Evolutionary conservation across 768 basidiomycete genomes (phyloP), one percentile per base, ranked within the genome.

Genomic region (Kwoniella europaea): DNA sequence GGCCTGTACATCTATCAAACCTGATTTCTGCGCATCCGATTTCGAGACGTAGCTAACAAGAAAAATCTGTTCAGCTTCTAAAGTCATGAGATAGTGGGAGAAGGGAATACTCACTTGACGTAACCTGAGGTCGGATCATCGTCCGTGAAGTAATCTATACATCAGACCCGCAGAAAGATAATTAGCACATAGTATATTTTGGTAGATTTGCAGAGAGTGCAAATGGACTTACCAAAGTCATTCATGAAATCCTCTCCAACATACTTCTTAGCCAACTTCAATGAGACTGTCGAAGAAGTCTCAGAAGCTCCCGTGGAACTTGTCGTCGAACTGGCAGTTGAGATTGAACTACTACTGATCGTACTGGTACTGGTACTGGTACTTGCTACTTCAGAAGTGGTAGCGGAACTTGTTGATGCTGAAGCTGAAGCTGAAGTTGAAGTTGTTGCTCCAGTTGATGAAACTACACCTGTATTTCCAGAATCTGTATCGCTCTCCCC

Each of bases 241-340:
- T 71, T 61, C 60, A 75, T 75, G 54, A 83, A 83, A 24, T 76
- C 76, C 24, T 60, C 63, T 5, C 79, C 82, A 4, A 74, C 68
- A 61, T 83, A 83, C 13, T 67, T 71, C 68, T 76, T 82, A 4
- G 82, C 82, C 13, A 83, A 71, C 70, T 79, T 79, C 24, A 79
- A 62, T 5, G 74, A 73, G n/a, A 58, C 44, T 10, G 57, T 57
- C 20, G 43, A 46, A 29, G 65, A 67, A 22, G 60, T 68, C 46
- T 68, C 27, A n/a, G 67, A 68, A 15, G 60, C 50, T 16, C 20
- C 58, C 16, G 67, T 62, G 16, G 67, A 61, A 29, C 50, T 35
- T 3, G 56, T 62, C 16, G 42, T 67, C 5, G 65, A 54, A 7
- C 15, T 15, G 35, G 20, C 42, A 61, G 59, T 35, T 12, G 22